These are phyloP conservation scores for Heterobasidion annosum DNA, from an alignment of 1,284 basidiomycete species.

Conservation along the genomic window DNA sequence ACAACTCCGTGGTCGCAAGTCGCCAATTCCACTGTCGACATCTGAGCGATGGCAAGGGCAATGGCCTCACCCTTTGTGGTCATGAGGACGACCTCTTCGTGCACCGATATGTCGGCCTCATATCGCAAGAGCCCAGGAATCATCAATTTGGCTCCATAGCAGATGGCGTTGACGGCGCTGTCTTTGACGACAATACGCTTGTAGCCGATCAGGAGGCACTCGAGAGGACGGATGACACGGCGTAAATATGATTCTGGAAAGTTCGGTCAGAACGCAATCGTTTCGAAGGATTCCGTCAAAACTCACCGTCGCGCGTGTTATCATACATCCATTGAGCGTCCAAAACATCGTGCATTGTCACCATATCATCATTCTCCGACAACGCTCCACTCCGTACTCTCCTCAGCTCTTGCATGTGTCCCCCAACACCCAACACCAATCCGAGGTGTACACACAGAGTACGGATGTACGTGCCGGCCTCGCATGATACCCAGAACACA, in stretches of 20 bases:
- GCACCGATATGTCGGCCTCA: constrained; percentile 90
- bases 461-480: constrained; percentile 98
- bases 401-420: constrained; percentile 99
- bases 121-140: constrained; percentile 97
- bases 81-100: constrained; percentile 99
- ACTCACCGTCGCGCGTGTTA: constrained; percentile 87
- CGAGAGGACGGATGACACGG: constrained; percentile 90
- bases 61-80: constrained; percentile 99
- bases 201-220: constrained; percentile 91
- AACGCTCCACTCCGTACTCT: constrained; percentile 94
- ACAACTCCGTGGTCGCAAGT: constrained; percentile 99
- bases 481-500: constrained; percentile 98
- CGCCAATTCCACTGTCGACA: constrained; percentile 97
- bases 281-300: constrained; percentile 1
- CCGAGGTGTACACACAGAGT: constrained; percentile 98
- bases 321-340: constrained; percentile 99
- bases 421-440: constrained; percentile 91
- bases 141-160: constrained; percentile 99
- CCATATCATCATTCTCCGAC: constrained; percentile 96
- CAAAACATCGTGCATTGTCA: constrained; percentile 99
- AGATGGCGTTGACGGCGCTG: constrained; percentile 97
- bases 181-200: constrained; percentile 99
- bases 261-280: neutral
- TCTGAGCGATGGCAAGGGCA: constrained; percentile 94
- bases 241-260: constrained; percentile 90